Base-by-base conservation (phyloP, 2,329 filamentous ascomycete species). In the Dothiorella sarmentorum region DNA sequence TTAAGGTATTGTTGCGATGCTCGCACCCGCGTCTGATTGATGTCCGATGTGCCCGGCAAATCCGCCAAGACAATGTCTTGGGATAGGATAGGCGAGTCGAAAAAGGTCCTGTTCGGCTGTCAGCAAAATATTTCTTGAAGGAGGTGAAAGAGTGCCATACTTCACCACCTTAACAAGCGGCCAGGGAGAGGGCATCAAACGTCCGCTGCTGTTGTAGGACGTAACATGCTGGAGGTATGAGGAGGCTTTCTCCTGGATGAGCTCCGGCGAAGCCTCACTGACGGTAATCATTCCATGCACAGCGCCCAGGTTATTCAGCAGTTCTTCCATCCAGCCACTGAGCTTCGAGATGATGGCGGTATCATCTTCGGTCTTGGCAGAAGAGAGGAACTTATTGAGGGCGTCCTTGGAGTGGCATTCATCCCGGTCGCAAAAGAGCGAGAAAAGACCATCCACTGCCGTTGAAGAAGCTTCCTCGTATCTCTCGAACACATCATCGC, bases 81-180 rank as follows among this genome's bases (percentile, higher is more conserved):
- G 4, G 43, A 26, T 0, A 65, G 56, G 3, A 66, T 59, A 2
- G 33, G 42, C 1, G 42, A 44, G 13, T 44, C 42, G 24, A 44
- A n/a, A 15, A 27, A 44, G 4, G 42, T 44, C 15, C 42, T 44
- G 13, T 17, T 3, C n/a, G n/a, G n/a, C n/a, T n/a, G n/a, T n/a
- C n/a, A n/a, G n/a, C n/a, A n/a, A n/a, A n/a, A n/a, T n/a, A n/a
- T n/a, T n/a, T n/a, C n/a, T n/a, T n/a, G n/a, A n/a, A n/a, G 44
- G 3, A 52, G 60, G 18, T 56, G 31, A 1, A 65, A 26, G n/a
- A n/a, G n/a, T n/a, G 18, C 10, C 56, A 33, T 40, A 59, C 45
- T 61, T 59, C 4, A 68, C 58, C 2, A 61, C 27, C 38, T 61
- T 61, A 10, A 69, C 65, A 1, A 69, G 55, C 1, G 66, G 66